Percentiles rank a stretch among this genome's conserved stretches.
These are phyloP conservation scores for Kwoniella shivajii DNA, from an alignment of 1,284 basidiomycete genomes.

Conservation along the genomic window DNA sequence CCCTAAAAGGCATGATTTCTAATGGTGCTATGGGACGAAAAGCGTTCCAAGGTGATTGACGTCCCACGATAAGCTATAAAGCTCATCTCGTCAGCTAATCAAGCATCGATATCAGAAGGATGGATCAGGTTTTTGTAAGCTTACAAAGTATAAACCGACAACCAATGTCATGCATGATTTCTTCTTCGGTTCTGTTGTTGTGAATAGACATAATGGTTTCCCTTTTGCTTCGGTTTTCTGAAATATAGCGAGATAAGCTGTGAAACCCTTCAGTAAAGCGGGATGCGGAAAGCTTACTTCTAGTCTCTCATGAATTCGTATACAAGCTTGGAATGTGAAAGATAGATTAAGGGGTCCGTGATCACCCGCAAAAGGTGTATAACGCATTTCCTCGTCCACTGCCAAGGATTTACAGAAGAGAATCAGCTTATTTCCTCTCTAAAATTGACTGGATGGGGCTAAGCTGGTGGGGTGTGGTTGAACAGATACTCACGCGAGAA, in stretches of 20 bases:
- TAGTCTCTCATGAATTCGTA: conserved; percentile 83
- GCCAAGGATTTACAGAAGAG: neutral
- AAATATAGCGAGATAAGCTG: neutral
- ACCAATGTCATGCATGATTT: conserved; percentile 94
- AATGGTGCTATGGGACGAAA: conserved; percentile 88
- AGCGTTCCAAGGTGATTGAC: conserved; percentile 90
- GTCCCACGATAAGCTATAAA: conserved; percentile 84
- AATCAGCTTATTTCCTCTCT: neutral
- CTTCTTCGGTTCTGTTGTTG: conserved; percentile 75
- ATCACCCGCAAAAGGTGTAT: conserved; percentile 92
- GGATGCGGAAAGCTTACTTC: conserved; percentile 61
- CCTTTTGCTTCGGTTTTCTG: conserved; percentile 61
- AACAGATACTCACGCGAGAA: conserved; percentile 38
- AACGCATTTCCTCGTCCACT: conserved; percentile 79
- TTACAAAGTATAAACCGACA: conserved; percentile 73
- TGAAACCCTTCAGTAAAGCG: neutral
- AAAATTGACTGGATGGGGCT: no score
- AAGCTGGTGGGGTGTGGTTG: neutral
- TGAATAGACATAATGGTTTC: conserved; percentile 76
- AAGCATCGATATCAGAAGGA: neutral
- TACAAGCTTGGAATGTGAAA: conserved; percentile 91
- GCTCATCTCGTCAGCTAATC: neutral
- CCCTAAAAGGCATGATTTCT: conserved; percentile 92
- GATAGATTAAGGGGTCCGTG: conserved; percentile 92
- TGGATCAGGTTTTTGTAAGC: neutral